Conservation (phyloP, 1,139 yeast species). For the Candida sanyaensis region DNA sequence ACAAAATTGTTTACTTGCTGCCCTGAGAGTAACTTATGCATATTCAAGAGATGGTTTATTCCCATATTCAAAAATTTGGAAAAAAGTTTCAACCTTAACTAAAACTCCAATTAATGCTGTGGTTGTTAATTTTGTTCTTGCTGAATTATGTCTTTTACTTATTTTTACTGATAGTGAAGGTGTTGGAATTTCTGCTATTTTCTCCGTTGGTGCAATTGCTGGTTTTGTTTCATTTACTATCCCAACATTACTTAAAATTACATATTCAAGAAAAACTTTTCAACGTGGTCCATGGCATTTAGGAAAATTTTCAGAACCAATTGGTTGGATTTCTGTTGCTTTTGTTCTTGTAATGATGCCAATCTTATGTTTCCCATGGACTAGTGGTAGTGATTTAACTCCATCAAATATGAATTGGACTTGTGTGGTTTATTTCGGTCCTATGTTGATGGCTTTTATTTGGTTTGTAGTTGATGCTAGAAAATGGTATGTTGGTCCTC, state of each 20-base stretch:
- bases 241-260: constrained; percentile 63
- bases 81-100: constrained; percentile 54
- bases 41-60: constrained; percentile 72
- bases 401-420: constrained; percentile 71
- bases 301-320: constrained; percentile 54
- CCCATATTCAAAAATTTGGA: constrained; percentile 58
- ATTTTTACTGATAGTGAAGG: constrained; percentile 71
- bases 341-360: constrained; percentile 66
- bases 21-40: constrained; percentile 69
- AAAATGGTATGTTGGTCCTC: constrained; percentile 71
- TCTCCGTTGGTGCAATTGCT: constrained; percentile 76
- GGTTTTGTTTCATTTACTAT: constrained; percentile 71
- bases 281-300: constrained; percentile 71
- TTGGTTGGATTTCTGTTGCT: constrained; percentile 30
- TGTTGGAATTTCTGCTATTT: constrained; percentile 59
- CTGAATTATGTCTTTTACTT: constrained; percentile 56
- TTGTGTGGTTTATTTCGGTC: constrained; percentile 65
- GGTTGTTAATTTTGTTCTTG: constrained; percentile 60
- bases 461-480: constrained; percentile 63
- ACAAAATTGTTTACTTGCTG: constrained; percentile 68
- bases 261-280: constrained; percentile 56
- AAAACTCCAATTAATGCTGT: constrained; percentile 73
- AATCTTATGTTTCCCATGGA: constrained; percentile 64
- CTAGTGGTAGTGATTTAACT: constrained; percentile 48
- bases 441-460: constrained; percentile 51